Base-by-base conservation (phyloP, 352 stramenopile genomes). In the Phytophthora megakarya region DNA sequence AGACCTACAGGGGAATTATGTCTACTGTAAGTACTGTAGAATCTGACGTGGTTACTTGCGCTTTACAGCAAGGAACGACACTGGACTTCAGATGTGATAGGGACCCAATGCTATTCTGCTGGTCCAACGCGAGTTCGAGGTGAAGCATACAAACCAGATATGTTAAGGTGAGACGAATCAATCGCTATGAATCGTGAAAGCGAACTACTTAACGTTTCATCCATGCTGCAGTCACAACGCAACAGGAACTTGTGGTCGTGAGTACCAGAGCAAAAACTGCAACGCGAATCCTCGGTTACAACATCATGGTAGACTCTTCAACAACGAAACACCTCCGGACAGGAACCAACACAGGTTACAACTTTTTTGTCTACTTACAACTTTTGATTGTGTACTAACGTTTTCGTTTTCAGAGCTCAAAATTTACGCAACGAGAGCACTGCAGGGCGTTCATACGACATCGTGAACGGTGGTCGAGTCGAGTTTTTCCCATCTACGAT, bases 341-440 rank as follows among this genome's bases (percentile, higher is more conserved):
- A 75, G 82, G 73, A 76, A 83, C 33, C 61, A 72, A 21, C 72
- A 90, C 57, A 67, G 82, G 82, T 90, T 51, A 32, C 26, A 10
- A 32, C 26, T 32, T 32, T 32, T 9, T 32, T 32, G 26, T 32
- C 26, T 5, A 32, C n/a, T n/a, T n/a, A n/a, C n/a, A 32, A 32
- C 26, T 32, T 32, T 9, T 47, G 4, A 23, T 8, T 47, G 25
- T 25, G 38, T 30, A 28, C n/a, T 33, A 40, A 54, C 7, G 30
- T 23, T 22, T 40, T 32, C 13, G 30, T 52, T 12, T n/a, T 30
- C 45, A 92, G 81, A 38, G 81, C 84, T 18, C 81, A 90, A 63
- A n/a, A 89, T n/a, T 51, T 94, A 18, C 83, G 86, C 18, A 91
- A 94, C 48, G 65, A 92, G 74, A 74, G 76, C 58, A 76, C 79